A percentile compares a stretch with the other conserved stretches of the same genome.
Evolutionary conservation across 371 early-diverging fungal species (phyloP).

Genomic region (Fennellomyces sp.): DNA sequence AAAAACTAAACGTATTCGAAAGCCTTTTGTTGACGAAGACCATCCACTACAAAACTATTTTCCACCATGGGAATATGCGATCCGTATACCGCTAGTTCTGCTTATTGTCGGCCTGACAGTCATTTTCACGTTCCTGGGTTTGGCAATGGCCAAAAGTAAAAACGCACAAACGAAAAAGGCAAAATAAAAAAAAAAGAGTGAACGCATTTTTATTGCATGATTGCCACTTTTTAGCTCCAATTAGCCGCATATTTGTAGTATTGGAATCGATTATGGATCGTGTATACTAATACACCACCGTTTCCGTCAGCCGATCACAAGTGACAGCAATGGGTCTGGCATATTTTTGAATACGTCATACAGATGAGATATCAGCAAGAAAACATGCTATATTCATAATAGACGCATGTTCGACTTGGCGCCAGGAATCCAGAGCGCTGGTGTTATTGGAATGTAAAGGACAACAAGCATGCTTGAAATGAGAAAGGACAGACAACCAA

Average conservation of each 20-base stretch:
- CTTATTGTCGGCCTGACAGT: slow-evolving; percentile 79
- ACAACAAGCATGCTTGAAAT: no score
- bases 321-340: no score
- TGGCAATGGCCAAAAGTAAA: slow-evolving; percentile 83
- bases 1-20: neutral
- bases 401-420: no score
- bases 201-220: neutral
- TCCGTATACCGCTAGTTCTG: slow-evolving; percentile 82
- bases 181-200: slow-evolving; percentile 7
- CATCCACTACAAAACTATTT: slow-evolving; percentile 83
- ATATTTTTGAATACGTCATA: no score
- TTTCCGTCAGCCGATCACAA: no score
- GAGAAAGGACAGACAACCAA: no score
- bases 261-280: no score
- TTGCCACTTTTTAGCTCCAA: neutral
- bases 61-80: slow-evolving; percentile 84
- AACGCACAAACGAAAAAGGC: slow-evolving; percentile 49
- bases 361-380: no score
- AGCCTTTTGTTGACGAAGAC: slow-evolving; percentile 92
- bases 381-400: no score
- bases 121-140: slow-evolving; percentile 77
- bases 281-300: no score
- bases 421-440: no score
- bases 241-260: neutral
- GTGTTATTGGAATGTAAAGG: no score